phyloP scores from a whole-genome alignment of 1,284 basidiomycete species.

The Pascua guehoae region DNA sequence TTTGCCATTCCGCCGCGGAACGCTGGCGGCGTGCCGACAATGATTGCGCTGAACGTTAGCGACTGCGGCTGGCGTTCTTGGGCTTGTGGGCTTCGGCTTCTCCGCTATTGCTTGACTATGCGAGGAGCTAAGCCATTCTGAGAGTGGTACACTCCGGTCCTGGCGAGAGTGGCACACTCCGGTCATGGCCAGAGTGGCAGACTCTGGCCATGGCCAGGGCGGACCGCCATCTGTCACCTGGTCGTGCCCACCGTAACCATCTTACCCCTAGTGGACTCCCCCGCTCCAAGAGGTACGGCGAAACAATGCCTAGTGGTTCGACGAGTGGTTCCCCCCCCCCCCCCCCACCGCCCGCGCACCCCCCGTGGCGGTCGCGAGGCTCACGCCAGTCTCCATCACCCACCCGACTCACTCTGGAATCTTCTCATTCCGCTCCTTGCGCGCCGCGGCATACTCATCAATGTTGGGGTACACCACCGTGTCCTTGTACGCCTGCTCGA shows the following conservation, averaged over 20 bases:
- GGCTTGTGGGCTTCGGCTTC: neutral
- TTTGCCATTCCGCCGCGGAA: constrained; percentile 76
- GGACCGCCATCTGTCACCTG: no score
- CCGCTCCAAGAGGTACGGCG: no score
- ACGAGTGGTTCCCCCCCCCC: no score
- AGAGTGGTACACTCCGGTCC: no score
- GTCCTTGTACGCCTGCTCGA: constrained; percentile 86
- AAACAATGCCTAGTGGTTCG: no score
- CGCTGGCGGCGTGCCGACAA: constrained; percentile 89
- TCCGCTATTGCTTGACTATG: constrained; percentile 31
- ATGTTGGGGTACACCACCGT: constrained; percentile 84
- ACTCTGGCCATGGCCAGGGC: neutral
- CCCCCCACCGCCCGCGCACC: no score
- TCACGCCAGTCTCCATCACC: neutral
- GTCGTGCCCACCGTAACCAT: no score
- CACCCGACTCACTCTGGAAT: constrained; percentile 50
- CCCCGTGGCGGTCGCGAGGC: no score
- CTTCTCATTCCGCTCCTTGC: constrained; percentile 53
- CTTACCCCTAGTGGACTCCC: no score
- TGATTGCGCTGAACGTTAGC: constrained; percentile 58
- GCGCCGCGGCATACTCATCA: constrained; percentile 73
- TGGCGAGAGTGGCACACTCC: no score
- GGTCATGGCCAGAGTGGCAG: no score
- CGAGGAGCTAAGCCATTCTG: constrained; percentile 45
- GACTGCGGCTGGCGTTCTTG: neutral